Evolutionary conservation across 2,329 filamentous ascomycete species (phyloP).

Genomic region (Ascochyta rabiei): DNA sequence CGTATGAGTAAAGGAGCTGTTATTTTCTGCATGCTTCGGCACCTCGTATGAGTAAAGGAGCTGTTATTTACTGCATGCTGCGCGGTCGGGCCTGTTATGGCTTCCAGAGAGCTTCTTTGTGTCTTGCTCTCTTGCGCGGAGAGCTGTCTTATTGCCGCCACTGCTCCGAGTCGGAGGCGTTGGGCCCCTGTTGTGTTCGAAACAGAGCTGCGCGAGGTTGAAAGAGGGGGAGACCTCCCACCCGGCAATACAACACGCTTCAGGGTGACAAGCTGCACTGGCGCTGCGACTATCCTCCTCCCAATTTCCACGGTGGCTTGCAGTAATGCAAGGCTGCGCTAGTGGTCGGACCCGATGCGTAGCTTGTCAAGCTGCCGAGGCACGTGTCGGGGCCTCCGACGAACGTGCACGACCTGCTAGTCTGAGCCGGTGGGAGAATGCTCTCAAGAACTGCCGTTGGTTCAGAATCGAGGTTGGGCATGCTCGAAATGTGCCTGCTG

Average conservation of each 20-base stretch:
- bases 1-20: conserved; percentile 3
- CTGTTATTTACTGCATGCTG: background rate
- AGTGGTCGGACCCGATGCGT: background rate
- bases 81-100: background rate
- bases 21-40: too few relatives aligned
- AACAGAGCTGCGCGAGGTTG: conserved; percentile 5
- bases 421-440: background rate
- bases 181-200: conserved; percentile 1
- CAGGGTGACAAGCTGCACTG: background rate
- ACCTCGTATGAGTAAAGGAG: conserved; percentile 5
- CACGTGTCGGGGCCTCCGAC: conserved; percentile 1
- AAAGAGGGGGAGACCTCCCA: background rate
- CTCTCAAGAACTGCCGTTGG: background rate
- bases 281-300: background rate
- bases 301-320: conserved; percentile 2
- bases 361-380: conserved; percentile 7
- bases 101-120: background rate
- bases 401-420: background rate
- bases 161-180: background rate
- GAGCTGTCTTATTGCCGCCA: background rate
- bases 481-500: background rate
- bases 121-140: background rate
- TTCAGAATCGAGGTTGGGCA: too few relatives aligned
- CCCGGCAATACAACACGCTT: background rate
- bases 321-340: conserved; percentile 11